Percentiles rank a stretch among this genome's conserved stretches.
These are phyloP conservation scores for Cochlearia excelsa DNA, from an alignment of 345 rosid species.

Conservation along the genomic window DNA sequence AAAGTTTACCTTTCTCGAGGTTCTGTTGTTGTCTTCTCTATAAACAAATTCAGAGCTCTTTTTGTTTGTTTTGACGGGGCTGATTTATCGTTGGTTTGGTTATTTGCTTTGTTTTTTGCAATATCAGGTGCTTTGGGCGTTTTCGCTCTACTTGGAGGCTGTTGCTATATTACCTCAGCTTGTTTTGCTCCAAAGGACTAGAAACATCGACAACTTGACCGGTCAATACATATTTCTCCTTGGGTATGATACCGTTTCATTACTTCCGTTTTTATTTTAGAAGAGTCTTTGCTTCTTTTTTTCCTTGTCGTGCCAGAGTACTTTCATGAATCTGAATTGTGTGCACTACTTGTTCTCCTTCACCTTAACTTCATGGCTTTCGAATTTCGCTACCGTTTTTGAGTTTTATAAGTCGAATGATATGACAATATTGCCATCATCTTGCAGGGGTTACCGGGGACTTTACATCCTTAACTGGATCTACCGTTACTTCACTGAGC, in stretches of 20 bases:
- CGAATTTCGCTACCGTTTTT: background rate
- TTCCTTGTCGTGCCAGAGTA: background rate
- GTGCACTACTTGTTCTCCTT: too few species aligned
- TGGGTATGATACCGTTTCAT: constrained; percentile 43
- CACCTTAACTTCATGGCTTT: too few species aligned
- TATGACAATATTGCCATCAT: background rate
- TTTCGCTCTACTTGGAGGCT: constrained; percentile 75
- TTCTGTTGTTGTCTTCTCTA: too few species aligned
- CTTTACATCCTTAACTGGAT: constrained; percentile 80
- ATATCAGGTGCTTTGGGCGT: constrained; percentile 55
- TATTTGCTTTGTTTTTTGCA: too few species aligned
- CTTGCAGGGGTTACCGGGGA: constrained; percentile 63
- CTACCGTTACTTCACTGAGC: constrained; percentile 72
- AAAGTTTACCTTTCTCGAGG: constrained; percentile 65
- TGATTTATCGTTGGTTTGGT: too few species aligned
- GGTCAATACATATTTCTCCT: constrained; percentile 78
- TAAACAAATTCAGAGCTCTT: too few species aligned
- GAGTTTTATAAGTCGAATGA: background rate
- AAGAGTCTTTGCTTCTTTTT: background rate
- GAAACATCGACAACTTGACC: constrained; percentile 74
- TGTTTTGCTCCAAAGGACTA: constrained; percentile 73
- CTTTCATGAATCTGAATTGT: too few species aligned
- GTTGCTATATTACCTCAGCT: constrained; percentile 85
- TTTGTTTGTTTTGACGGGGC: too few species aligned
- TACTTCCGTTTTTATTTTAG: background rate